Evolutionary conservation across 2,329 filamentous ascomycete genomes (phyloP), one percentile per base, ranked within the genome.

Genomic region (Akanthomyces dipterigenus): DNA sequence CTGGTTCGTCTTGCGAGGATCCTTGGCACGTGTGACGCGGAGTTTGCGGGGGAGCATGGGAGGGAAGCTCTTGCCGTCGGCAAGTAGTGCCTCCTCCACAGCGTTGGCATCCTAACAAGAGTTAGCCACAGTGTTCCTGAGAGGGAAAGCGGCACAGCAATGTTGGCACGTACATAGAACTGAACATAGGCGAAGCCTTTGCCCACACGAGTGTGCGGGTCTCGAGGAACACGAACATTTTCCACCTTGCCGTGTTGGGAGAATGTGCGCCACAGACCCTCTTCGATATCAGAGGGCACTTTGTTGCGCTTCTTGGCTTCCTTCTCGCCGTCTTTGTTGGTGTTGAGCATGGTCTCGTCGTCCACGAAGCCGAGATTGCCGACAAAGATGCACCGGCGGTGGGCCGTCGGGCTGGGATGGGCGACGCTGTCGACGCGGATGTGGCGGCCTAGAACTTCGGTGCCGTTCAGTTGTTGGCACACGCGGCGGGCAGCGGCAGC

Each of bases 161-260:
- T 54, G 60, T 26, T 36, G 51, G 20, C 18, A 74, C 78, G 77
- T 68, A 87, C 85, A 70, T 88, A 85, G 76, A 99, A 99, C 71
- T 99, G 95, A 18, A 99, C 93, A 70, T 99, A 99, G 64, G 96
- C 96, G 71, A 99, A 91, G 5, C 95, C 95, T 73, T 99, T 99
- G 69, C 95, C 92, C 34, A 99, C 91, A 55, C 96, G 86, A 8
- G 96, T 99, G 67, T 89, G 88, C 64, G 90, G 81, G 70, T 99
- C 95, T 60, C 95, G 87, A 55, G 97, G 85, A 22, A 99, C 92
- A 38, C 95, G 89, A 40, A 99, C 96, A 70, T 88, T 96, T 76
- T 99, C 93, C 14, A 99, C 90, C 65, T 84, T 89, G 66, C 93
- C 93, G 57, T 82, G 73, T 71, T 89, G 85, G 63, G 81, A 77